These are phyloP conservation scores for Candida schatavii DNA, from an alignment of 805 yeast species.

Conservation along the genomic window DNA sequence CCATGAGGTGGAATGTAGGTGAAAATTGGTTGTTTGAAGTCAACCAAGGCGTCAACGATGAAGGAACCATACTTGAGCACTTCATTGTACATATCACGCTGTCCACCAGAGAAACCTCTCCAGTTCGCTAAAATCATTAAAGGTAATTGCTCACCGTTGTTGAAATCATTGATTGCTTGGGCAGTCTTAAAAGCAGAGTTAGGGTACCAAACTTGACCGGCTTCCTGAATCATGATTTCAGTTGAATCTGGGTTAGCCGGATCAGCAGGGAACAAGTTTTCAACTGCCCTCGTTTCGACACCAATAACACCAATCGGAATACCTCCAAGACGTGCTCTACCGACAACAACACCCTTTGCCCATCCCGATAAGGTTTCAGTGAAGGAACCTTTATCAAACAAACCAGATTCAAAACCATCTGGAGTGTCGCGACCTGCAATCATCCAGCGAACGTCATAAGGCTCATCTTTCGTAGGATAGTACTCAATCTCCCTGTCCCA, in stretches of 20 bases:
- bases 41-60: slow-evolving; percentile 96
- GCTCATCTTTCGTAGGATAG: slow-evolving; percentile 66
- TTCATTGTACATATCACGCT: slow-evolving; percentile 98
- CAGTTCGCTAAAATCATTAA: slow-evolving; percentile 97
- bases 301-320: slow-evolving; percentile 98
- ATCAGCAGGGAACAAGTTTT: slow-evolving; percentile 92
- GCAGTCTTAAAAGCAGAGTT: slow-evolving; percentile 99
- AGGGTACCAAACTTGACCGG: slow-evolving; percentile 99
- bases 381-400: slow-evolving; percentile 91
- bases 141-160: slow-evolving; percentile 97
- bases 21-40: slow-evolving; percentile 93
- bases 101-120: slow-evolving; percentile 99
- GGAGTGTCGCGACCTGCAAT: slow-evolving; percentile 78
- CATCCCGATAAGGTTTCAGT: slow-evolving; percentile 96
- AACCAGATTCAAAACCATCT: slow-evolving; percentile 77
- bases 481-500: slow-evolving; percentile 95
- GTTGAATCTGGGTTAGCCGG: slow-evolving; percentile 97
- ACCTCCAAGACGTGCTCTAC: slow-evolving; percentile 98
- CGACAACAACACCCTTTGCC: slow-evolving; percentile 98
- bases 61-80: slow-evolving; percentile 94
- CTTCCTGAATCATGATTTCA: slow-evolving; percentile 84
- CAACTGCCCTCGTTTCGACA: slow-evolving; percentile 88
- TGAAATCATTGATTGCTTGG: slow-evolving; percentile 96
- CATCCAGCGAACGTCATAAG: slow-evolving; percentile 93
- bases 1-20: slow-evolving; percentile 98